Conservation (phyloP, 192 early-diverging fungal genomes). For the Backusella liffmaniae region DNA sequence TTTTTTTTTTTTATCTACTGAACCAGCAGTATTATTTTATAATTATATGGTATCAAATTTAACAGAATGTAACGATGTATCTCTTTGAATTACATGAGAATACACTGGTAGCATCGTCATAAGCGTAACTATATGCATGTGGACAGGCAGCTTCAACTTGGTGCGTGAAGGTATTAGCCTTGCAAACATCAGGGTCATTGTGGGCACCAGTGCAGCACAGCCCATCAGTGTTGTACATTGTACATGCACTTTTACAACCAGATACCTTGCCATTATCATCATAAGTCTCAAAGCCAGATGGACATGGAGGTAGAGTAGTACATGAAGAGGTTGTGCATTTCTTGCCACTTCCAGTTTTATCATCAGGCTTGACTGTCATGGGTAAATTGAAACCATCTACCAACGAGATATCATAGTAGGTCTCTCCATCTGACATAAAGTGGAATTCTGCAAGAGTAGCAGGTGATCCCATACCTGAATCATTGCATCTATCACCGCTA, state of each 20-base stretch:
- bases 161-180: slow-evolving; percentile 14
- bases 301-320: slow-evolving; percentile 21
- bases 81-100: slow-evolving; percentile 16
- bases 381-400: slow-evolving; percentile 37
- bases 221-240: slow-evolving; percentile 10
- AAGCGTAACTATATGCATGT: slow-evolving; percentile 31
- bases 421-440: slow-evolving; percentile 8
- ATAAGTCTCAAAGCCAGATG: slow-evolving; percentile 15
- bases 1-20: neutral
- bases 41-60: neutral
- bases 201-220: slow-evolving; percentile 29
- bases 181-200: slow-evolving; percentile 11
- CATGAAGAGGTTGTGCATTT: slow-evolving; percentile 18
- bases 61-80: slow-evolving; percentile 34
- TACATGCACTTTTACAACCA: slow-evolving; percentile 33
- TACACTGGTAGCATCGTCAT: slow-evolving; percentile 34
- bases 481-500: slow-evolving; percentile 11
- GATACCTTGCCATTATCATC: slow-evolving; percentile 19
- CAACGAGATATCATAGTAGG: slow-evolving; percentile 33
- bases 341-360: neutral
- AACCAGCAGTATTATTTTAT: neutral
- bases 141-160: slow-evolving; percentile 19
- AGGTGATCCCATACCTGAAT: slow-evolving; percentile 29
- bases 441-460: slow-evolving; percentile 33
- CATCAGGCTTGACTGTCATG: slow-evolving; percentile 17